Percentiles rank a stretch among this genome's conserved stretches.
phyloP scores from a whole-genome alignment of 495 filamentous ascomycete genomes.

The Penicillium ochrochloron region DNA sequence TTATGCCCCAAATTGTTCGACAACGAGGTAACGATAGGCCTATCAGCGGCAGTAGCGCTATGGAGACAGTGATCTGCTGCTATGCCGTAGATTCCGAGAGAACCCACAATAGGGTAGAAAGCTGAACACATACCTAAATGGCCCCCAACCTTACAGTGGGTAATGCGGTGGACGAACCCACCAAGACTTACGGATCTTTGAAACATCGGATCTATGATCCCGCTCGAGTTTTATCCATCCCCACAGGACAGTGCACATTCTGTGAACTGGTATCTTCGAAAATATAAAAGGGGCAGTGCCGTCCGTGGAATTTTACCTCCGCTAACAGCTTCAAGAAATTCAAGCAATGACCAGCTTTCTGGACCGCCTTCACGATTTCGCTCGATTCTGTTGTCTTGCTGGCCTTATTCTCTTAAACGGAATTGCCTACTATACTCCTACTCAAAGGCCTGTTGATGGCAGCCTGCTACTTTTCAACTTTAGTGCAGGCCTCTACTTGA shows the following conservation, averaged over 20 bases:
- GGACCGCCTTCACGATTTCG: neutral
- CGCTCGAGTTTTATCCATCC: neutral
- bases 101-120: neutral
- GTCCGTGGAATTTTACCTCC: neutral
- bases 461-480: constrained; percentile 1
- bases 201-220: neutral
- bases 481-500: constrained; percentile 1
- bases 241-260: neutral
- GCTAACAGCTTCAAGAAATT: neutral
- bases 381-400: neutral
- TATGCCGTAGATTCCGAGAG: no score
- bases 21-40: neutral
- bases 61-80: neutral
- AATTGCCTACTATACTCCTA: neutral
- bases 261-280: neutral
- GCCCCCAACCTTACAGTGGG: neutral
- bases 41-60: neutral
- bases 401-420: constrained; percentile 1
- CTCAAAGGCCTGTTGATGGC: constrained; percentile 3
- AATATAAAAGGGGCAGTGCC: neutral
- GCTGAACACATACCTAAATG: neutral
- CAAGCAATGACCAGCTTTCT: constrained; percentile 1
- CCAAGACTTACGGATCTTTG: neutral
- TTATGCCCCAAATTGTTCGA: no score
- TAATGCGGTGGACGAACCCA: neutral